Evolutionary conservation across 495 filamentous ascomycete species (phyloP), one percentile per base, ranked within the genome.

Genomic region (Pyrenula aspistea): DNA sequence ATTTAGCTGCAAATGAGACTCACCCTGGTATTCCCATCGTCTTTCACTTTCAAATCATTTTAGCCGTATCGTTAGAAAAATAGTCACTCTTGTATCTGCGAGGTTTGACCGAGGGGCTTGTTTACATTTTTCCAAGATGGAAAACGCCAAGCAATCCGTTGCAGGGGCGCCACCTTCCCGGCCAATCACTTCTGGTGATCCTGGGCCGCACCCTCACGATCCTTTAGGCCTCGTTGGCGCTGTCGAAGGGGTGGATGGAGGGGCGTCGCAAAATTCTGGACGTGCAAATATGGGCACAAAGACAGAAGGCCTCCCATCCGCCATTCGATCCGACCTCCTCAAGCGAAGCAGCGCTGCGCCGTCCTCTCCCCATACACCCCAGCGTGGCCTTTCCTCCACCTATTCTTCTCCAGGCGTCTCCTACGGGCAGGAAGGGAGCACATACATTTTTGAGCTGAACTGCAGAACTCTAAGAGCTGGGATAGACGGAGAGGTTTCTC

Each of bases 351-450:
- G 49, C 53, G 50, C 19, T 19, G 8, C 10, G 4, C 62, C 71
- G 20, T 57, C 70, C 36, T 72, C 74, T 23, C 79, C 83, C 51
- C 82, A 82, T 12, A 87, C 86, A 4, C 86, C 86, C 0, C 65
- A 71, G 12, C 80, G 84, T 25, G 69, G 73, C 12, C 67, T 82
- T 24, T 71, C 79, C 25, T 82, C 85, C 25, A 75, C 81, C 54
- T 89, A 84, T 62, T 84, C 83, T 10, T 89, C 88, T 0, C 86
- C 88, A 0, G 72, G 78, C 49, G 81, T 84, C 22, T 80, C 82
- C 54, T 83, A 87, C 51, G 88, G 91, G 47, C 80, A 80, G 56
- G 87, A 95, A 64, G 93, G 96, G 63, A 91, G 96, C 60, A 71
- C 80, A 4, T 63, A 96, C 12, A 77, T 98, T 52, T 75, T 96